These are phyloP conservation scores for Epithemia pelagica DNA, from an alignment of 108 stramenopile genomes.

Conservation along the genomic window DNA sequence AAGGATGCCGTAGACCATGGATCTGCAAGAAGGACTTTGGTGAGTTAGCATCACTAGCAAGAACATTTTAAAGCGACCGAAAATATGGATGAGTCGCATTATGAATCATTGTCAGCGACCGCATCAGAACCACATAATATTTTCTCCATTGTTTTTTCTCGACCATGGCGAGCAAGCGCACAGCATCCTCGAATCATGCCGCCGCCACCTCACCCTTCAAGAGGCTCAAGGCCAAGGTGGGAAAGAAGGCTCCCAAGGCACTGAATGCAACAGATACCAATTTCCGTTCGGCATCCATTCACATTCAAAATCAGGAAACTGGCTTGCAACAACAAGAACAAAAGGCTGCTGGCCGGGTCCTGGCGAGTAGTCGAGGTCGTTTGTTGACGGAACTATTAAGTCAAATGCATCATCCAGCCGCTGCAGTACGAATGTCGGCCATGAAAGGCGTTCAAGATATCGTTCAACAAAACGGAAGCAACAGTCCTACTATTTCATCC, in stretches of 20 bases:
- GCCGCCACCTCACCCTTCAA: conserved; percentile 47
- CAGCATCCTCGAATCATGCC: neutral
- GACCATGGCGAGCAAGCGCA: no score
- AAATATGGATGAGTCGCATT: no score
- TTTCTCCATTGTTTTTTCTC: no score
- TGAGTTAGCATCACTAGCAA: no score
- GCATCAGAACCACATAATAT: no score
- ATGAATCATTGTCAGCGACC: no score
- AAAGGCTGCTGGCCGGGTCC: conserved; percentile 14
- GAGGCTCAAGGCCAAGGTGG: conserved; percentile 78
- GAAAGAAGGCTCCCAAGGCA: conserved; percentile 58
- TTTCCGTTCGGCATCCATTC: conserved; percentile 63
- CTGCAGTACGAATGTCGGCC: conserved; percentile 52
- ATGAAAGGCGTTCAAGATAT: conserved; percentile 61
- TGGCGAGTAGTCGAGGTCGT: conserved; percentile 59
- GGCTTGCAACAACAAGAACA: neutral
- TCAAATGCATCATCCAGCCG: conserved; percentile 60
- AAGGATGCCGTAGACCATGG: no score
- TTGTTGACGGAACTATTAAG: conserved; percentile 40
- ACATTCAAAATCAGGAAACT: conserved; percentile 29
- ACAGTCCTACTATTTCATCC: conserved; percentile 19
- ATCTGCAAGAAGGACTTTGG: no score
- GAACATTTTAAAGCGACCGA: no score
- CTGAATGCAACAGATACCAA: conserved; percentile 69
- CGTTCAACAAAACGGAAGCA: conserved; percentile 30